phyloP scores from a whole-genome alignment of 441 rosid species.

The Rhodomyrtus psidioides region DNA sequence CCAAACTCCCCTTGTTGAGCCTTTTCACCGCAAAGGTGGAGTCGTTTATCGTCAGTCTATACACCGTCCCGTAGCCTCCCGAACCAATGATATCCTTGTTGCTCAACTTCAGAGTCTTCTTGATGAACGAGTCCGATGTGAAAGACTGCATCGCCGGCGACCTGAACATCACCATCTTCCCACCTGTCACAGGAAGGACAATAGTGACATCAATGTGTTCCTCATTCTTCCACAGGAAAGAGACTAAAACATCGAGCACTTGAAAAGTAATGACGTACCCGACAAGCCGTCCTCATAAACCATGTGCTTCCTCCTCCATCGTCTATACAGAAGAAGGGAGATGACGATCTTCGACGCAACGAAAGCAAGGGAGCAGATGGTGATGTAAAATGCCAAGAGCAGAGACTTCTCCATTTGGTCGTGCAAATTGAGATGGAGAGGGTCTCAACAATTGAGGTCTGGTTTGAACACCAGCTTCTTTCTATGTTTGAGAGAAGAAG shows the following conservation, averaged over 20 bases:
- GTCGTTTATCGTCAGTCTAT: conserved; percentile 45
- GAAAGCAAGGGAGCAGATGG: conserved; percentile 50
- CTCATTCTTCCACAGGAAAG: not conserved
- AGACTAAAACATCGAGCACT: not conserved
- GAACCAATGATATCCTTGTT: conserved; percentile 75
- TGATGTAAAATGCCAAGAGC: conserved; percentile 42
- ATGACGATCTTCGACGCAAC: conserved; percentile 53
- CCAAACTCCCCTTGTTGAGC: conserved; percentile 55
- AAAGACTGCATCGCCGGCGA: conserved; percentile 47
- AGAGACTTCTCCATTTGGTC: conserved; percentile 38
- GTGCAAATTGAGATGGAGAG: not conserved
- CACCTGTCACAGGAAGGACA: conserved; percentile 23
- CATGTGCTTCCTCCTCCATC: conserved; percentile 52
- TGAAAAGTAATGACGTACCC: conserved; percentile 20
- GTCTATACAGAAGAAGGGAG: conserved; percentile 50
- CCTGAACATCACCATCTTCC: conserved; percentile 75
- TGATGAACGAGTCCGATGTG: conserved; percentile 39
- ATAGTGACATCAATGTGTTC: not conserved
- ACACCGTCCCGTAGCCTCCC: conserved; percentile 81
- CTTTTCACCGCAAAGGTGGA: conserved; percentile 73
- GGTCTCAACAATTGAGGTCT: not conserved
- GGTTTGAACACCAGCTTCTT: not conserved
- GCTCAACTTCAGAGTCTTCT: conserved; percentile 53
- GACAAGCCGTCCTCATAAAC: conserved; percentile 34
- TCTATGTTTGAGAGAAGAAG: not conserved